Evolutionary conservation across 805 yeast species (phyloP), one percentile per base, ranked within the genome.

Genomic region (Wickerhamiella azyma): DNA sequence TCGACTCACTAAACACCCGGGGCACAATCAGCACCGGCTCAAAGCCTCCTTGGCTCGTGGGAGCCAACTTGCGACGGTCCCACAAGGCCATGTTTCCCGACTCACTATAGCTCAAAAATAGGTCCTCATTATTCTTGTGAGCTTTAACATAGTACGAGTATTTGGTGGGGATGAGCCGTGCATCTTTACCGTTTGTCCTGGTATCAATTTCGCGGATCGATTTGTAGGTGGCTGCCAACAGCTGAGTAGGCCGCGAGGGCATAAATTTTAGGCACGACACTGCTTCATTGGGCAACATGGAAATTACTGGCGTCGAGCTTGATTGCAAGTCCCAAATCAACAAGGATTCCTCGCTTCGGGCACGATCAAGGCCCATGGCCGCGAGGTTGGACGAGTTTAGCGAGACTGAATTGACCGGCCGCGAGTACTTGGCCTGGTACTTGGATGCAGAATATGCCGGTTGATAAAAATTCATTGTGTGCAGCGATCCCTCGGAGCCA

Each of bases 61-160:
- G 43, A 11, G 29, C 14, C 18, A 64, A 43, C 48, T 57, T 57
- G 8, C 66, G 53, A 11, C 66, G 53, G 45, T 63, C 66, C 66
- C 68, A 88, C 7, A 88, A 68, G 0, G 89, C 79, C 42, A 86
- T 64, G 0, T 92, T 75, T 1, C 95, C 94, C 56, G 83, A 89
- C 54, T 86, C 95, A 43, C 84, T 76, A 51, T 75, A 75, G 0
- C 94, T 78, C 14, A 85, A 76, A 60, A 88, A 84, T 50, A 74
- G 69, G 60, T 75, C 71, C 10, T 70, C 71, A 55, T 78, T 76
- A 56, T 76, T 76, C 2, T 82, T 89, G 57, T 84, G 88, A 26
- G 79, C 66, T 8, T 74, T 69, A 39, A 88, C 69, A 16, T 81
- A 81, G 54, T 75, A 69, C 0, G 86, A 76, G 49, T 83, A 74